Conservation (phyloP, 176 grass and related monocot genomes). For the Dendrocalamus sinicus region DNA sequence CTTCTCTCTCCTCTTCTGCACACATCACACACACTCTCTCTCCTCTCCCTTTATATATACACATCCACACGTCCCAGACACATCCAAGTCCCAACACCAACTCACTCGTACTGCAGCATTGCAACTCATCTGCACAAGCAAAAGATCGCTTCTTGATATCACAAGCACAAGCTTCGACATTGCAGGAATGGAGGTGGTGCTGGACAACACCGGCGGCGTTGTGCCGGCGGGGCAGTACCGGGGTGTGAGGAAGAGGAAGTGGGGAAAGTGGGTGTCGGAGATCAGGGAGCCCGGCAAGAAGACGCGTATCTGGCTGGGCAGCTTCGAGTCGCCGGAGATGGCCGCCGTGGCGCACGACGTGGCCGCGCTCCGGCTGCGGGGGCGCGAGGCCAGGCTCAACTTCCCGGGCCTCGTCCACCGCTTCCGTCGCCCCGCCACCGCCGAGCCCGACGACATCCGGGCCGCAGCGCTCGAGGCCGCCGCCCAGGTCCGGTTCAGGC, state of each 20-base stretch:
- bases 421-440: constrained; percentile 68
- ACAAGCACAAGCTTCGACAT: background rate
- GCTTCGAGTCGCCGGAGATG: constrained; percentile 95
- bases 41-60: constrained; percentile 25
- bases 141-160: background rate
- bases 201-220: background rate
- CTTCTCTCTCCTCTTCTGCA: background rate
- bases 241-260: constrained; percentile 93
- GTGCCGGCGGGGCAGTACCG: constrained; percentile 51
- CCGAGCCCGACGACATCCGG: constrained; percentile 76
- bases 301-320: constrained; percentile 93
- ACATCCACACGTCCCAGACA: background rate
- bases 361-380: constrained; percentile 68
- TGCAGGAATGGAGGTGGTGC: constrained; percentile 31
- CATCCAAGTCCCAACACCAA: constrained; percentile 40
- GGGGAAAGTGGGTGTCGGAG: constrained; percentile 95
- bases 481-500: constrained; percentile 49
- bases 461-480: constrained; percentile 87
- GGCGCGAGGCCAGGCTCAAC: constrained; percentile 72
- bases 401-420: constrained; percentile 62
- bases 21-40: background rate
- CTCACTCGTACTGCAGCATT: background rate
- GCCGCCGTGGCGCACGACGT: constrained; percentile 93
- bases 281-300: constrained; percentile 99
- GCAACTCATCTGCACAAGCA: background rate